Base-by-base conservation (phyloP, 2,329 filamentous ascomycete genomes). In the Claviceps sp. region DNA sequence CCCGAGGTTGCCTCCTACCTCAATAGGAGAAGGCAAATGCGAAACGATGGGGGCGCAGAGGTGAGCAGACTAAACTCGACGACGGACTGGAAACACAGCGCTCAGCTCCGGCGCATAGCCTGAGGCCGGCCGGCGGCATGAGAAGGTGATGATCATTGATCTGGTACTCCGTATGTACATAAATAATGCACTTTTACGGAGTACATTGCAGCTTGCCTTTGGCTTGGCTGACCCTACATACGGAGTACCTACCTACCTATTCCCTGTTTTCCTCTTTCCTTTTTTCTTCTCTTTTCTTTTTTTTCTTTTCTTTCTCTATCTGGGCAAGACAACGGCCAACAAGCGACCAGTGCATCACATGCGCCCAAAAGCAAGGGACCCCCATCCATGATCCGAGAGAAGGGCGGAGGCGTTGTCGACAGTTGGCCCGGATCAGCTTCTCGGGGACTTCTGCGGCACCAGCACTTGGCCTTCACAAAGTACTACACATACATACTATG, bases 301-400 rank as follows among this genome's bases (percentile, higher is more conserved):
- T 2, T 29, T 45, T 29, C 9, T 26, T 8, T 45, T 16, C 4
- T 29, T 13, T 26, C 2, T 44, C 3, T 16, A n/a, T 37, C 46
- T 38, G 26, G 45, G 34, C 40, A 39, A 45, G 23, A 14, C 26
- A 36, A 51, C 45, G 49, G 51, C 49, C 39, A 51, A 48, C 49
- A 38, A 45, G 49, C 52, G 42, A 45, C 45, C 37, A 44, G 52
- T 50, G 48, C 22, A 53, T 23, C 47, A 39, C 26, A 20, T 20
- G 22, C 47, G 39, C 40, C 17, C 5, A 26, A 44, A 39, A 38
- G 50, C 38, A 44, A 47, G 37, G 22, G 26, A 29, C 26, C 26
- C 26, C n/a, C n/a, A 29, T 29, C 50, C 50, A 14, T 23, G 23
- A 23, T 17, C 4, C 14, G 43, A 50, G 26, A 45, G 5, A 53